A percentile compares a stretch with the other conserved stretches of the same genome.
phyloP scores from a whole-genome alignment of 2,329 filamentous ascomycete genomes.

The Penicillium sclerotiorum region DNA sequence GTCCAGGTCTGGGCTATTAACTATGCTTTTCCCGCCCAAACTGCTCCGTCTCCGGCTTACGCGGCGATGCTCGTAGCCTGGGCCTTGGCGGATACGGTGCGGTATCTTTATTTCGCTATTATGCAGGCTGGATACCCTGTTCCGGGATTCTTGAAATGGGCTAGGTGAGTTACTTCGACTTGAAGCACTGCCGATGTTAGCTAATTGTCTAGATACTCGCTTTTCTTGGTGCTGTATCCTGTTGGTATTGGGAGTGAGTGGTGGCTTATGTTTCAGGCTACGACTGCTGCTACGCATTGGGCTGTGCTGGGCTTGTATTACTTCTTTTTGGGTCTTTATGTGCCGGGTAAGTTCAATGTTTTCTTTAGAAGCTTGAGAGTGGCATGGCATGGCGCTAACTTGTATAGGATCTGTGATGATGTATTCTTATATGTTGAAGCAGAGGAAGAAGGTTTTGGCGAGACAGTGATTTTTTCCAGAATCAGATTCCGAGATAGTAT shows the following conservation, averaged over 20 bases:
- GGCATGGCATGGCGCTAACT: background rate
- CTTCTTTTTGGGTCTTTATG: conserved; percentile 32
- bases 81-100: conserved; percentile 30
- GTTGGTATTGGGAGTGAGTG: conserved; percentile 33
- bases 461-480: background rate
- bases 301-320: conserved; percentile 23
- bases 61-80: conserved; percentile 31
- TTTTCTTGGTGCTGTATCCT: conserved; percentile 32
- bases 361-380: background rate
- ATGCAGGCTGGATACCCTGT: conserved; percentile 20
- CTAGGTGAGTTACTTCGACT: conserved; percentile 19
- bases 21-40: conserved; percentile 25
- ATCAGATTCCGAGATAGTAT: too few species aligned
- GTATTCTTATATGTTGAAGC: conserved; percentile 36
- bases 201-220: conserved; percentile 25
- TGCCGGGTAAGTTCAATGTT: conserved; percentile 24
- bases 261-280: conserved; percentile 33
- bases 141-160: conserved; percentile 21
- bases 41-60: conserved; percentile 23
- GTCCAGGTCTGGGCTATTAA: conserved; percentile 37
- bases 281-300: conserved; percentile 10
- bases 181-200: background rate
- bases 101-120: conserved; percentile 30
- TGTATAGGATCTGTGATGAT: conserved; percentile 32
- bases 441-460: conserved; percentile 27